Conservation (phyloP, 73 alveolate species). For the Durusdinium trenchii region DNA sequence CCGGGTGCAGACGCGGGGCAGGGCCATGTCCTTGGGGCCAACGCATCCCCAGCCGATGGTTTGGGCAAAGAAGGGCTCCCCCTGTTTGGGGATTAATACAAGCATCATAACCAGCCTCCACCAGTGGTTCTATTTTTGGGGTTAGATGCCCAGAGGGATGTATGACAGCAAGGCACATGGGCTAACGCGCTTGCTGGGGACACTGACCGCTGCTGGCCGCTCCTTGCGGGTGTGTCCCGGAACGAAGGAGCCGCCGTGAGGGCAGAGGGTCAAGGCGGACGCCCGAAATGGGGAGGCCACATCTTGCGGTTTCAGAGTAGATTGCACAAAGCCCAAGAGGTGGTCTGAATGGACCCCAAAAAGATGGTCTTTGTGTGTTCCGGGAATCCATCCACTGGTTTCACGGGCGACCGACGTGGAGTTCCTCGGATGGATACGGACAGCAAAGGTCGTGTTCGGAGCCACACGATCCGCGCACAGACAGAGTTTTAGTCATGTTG, state of each 20-base stretch:
- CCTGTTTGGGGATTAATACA: no score
- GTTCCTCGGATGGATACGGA: no score
- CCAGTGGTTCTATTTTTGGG: no score
- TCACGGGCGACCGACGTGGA: no score
- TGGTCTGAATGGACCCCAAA: background rate
- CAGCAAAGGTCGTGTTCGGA: no score
- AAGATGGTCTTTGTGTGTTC: background rate
- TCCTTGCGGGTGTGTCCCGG: background rate
- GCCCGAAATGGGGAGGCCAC: background rate
- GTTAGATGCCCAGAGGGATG: no score
- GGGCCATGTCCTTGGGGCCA: background rate
- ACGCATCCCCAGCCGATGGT: no score
- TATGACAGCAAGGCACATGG: background rate
- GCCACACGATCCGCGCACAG: no score
- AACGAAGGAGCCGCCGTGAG: background rate
- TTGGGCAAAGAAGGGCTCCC: no score
- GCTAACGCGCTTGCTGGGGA: slow-evolving; percentile 12
- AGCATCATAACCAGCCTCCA: no score
- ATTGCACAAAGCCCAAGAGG: background rate
- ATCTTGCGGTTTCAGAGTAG: background rate
- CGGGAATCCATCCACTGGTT: background rate
- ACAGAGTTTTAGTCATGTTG: no score
- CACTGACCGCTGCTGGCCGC: background rate
- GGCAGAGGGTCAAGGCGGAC: background rate
- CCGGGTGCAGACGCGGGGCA: background rate